Base-by-base conservation (phyloP, 2,329 filamentous ascomycete genomes). In the Sporothrix euskadiensis region DNA sequence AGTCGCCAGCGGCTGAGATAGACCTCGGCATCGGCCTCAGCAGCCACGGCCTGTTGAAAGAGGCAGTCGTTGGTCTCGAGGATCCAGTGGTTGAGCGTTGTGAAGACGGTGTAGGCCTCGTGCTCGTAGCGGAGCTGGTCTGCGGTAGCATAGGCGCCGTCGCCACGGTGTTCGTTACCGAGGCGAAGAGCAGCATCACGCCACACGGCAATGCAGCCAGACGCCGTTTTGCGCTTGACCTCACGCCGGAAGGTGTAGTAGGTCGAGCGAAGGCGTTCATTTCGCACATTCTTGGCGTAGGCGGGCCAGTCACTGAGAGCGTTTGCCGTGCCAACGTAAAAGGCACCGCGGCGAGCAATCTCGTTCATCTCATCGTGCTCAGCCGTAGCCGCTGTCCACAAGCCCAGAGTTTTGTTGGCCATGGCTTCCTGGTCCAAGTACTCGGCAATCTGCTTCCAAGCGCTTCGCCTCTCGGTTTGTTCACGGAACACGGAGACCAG, bases 21-120 rank as follows among this genome's bases (percentile, higher is more conserved):
- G 3, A 71, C 73, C 72, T 77, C 76, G 19, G 70, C 61, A 41
- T 77, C 74, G 22, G 75, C 75, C 22, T 77, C 76, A 22, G 49
- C 74, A 7, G 77, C 77, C 14, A 77, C 72, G 22, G 30, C 41
- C 22, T 63, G 71, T 52, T 71, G 74, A 26, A 73, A 74, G 10
- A 77, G 75, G 14, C 63, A n/a, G 71, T 77, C 76, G 72, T 77
- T 76, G 70, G 76, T 74, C 49, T 72, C 76, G 49, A 56, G 70
- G 63, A 78, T 77, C 77, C 77, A 78, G 35, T 10, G 12, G 69
- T 77, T 74, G 52, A 78, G 74, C 12, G 61, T 47, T 19, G 57
- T 65, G 0, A 75, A 71, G 19, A 69, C 41, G 5, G 72, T 69
- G 26, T 72, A 30, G n/a, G 69, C 39, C 19, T 73, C 69, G 61